Base-by-base conservation (phyloP, 805 yeast species). In the Wilhelminamyces savonicus region DNA sequence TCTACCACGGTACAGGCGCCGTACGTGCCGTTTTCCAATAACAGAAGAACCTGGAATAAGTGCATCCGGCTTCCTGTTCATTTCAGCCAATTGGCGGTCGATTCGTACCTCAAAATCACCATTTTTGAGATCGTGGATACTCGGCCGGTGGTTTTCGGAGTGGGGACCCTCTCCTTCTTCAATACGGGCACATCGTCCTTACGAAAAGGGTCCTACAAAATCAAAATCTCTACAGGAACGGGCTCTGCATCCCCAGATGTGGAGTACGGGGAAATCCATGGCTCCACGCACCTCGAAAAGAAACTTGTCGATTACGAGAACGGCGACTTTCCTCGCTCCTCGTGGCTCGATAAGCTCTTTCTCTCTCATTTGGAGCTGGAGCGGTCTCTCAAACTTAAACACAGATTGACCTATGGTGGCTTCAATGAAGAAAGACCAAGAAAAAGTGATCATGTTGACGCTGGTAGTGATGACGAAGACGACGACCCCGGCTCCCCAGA, bases 301-400 rank as follows among this genome's bases (percentile, higher is more conserved):
- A 59, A 69, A 28, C 59, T 82, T 24, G 78, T 81, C 39, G 58
- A 56, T 28, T 82, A 78, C 45, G 87, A 81, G 44, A 66, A 71
- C 36, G 87, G 87, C 1, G 88, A 82, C 16, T 60, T 75, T 16
- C 57, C 69, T 4, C 54, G 71, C 5, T 53, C 74, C 1, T 74
- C 70, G 28, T 88, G 97, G 97, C 61, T 87, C 7, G 95, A 86
- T 46, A 65, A 72, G 26, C 43, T 82, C 33, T 71, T 81, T 1
- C 64, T 78, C 37, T 63, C 83, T 9, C 62, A 64, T 35, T 65
- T 80, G 24, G 77, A 73, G 40, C 54, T 50, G 28, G 44, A 58
- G 36, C 35, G 32, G 22, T 40, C 14, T 35, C 35, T 21, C 37
- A 35, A 14, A 9, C 18, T 30, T 7, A 12, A n/a, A 12, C 36